Percentiles rank a stretch among this genome's conserved stretches.
phyloP scores from a whole-genome alignment of 805 yeast species.

The Nakazawaea ernobii region DNA sequence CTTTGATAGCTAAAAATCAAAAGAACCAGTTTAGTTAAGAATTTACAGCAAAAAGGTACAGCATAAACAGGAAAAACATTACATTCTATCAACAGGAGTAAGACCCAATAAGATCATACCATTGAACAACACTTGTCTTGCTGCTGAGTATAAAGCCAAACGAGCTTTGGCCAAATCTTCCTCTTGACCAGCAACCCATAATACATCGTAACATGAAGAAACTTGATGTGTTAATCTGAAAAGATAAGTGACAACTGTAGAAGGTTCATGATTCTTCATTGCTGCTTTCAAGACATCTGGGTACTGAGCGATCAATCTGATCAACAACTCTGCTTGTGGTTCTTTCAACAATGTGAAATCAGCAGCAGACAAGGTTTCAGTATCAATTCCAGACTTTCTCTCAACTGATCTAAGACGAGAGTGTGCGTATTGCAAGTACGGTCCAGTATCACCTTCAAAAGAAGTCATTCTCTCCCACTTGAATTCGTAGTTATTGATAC shows the following conservation, averaged over 20 bases:
- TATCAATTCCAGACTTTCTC: conserved; percentile 63
- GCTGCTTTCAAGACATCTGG: conserved; percentile 88
- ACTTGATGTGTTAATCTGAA: conserved; percentile 91
- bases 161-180: conserved; percentile 83
- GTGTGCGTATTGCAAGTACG: conserved; percentile 97
- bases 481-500: conserved; percentile 93
- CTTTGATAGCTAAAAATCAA: neutral
- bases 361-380: conserved; percentile 21
- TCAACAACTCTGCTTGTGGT: conserved; percentile 41
- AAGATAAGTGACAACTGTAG: conserved; percentile 88
- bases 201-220: conserved; percentile 89
- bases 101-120: conserved; percentile 89
- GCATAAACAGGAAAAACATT: conserved; percentile 16
- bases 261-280: conserved; percentile 80
- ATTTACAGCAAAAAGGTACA: no score
- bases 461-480: conserved; percentile 98
- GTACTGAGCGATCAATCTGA: conserved; percentile 79
- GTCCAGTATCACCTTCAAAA: conserved; percentile 99
- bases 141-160: conserved; percentile 84
- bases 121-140: conserved; percentile 81
- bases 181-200: conserved; percentile 97
- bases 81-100: conserved; percentile 99
- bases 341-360: conserved; percentile 23
- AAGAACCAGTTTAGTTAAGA: no score
- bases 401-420: conserved; percentile 93